Conservation (phyloP, 2,329 filamentous ascomycete species). For the Cyphellophora europaea region DNA sequence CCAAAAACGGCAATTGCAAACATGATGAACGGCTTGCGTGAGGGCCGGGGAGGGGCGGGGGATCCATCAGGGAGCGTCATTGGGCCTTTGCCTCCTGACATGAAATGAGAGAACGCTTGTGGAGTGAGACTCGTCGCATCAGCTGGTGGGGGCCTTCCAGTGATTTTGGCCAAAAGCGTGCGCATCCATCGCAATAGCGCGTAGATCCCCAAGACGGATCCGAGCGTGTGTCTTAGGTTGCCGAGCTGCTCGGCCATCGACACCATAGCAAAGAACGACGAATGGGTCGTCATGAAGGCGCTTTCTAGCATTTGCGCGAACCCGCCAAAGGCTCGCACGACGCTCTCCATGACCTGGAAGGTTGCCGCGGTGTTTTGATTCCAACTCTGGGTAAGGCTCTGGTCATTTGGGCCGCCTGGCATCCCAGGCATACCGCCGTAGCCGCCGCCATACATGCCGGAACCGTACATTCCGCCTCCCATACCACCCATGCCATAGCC, state of each 20-base stretch:
- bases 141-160: conserved; percentile 79
- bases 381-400: conserved; percentile 86
- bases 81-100: conserved; percentile 50
- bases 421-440: conserved; percentile 38
- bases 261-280: conserved; percentile 97
- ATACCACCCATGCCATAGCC: conserved; percentile 38
- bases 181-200: conserved; percentile 91
- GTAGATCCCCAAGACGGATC: conserved; percentile 90
- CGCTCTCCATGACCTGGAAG: conserved; percentile 96
- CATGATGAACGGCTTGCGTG: conserved; percentile 91
- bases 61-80: conserved; percentile 55
- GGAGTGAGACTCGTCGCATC: conserved; percentile 82
- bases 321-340: conserved; percentile 91
- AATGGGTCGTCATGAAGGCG: conserved; percentile 99
- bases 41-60: conserved; percentile 60
- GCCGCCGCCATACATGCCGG: conserved; percentile 29
- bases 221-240: conserved; percentile 83
- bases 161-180: conserved; percentile 83
- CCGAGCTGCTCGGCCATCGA: conserved; percentile 96
- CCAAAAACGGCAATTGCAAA: conserved; percentile 93
- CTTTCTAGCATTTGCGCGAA: conserved; percentile 99
- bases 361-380: conserved; percentile 91
- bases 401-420: conserved; percentile 69
- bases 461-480: conserved; percentile 34
- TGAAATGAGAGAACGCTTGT: conserved; percentile 81